A percentile compares a stretch with the other conserved stretches of the same genome.
phyloP scores from a whole-genome alignment of 371 early-diverging fungal genomes.

The Zychaea mexicana region DNA sequence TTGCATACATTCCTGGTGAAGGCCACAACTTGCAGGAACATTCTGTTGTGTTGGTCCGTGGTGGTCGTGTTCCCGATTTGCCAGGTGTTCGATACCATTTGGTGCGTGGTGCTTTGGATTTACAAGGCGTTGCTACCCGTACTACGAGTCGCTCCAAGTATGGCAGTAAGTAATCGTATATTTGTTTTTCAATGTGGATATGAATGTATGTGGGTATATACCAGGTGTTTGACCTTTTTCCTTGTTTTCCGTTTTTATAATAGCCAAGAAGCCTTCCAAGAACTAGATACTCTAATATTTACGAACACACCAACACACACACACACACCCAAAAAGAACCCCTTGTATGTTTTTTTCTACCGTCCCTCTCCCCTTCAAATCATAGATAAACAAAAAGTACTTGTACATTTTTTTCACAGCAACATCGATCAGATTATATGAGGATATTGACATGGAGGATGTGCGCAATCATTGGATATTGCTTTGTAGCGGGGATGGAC shows the following conservation, averaged over 20 bases:
- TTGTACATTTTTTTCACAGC: background rate
- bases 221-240: background rate
- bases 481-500: too few species aligned
- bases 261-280: conserved; percentile 54
- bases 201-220: too few species aligned
- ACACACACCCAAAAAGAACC: background rate
- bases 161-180: conserved; percentile 68
- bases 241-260: background rate
- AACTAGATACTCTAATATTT: conserved; percentile 23
- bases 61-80: conserved; percentile 93
- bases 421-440: too few species aligned
- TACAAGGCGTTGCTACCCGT: conserved; percentile 91
- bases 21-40: conserved; percentile 98
- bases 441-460: too few species aligned
- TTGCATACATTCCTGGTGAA: conserved; percentile 97
- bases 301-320: background rate
- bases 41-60: conserved; percentile 93
- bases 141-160: conserved; percentile 90
- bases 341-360: background rate
- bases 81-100: conserved; percentile 98
- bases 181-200: background rate
- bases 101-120: conserved; percentile 92
- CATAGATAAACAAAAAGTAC: background rate
- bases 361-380: background rate
- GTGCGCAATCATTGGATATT: too few species aligned